phyloP scores from a whole-genome alignment of 805 yeast genomes.

The Limtongia smithiae region DNA sequence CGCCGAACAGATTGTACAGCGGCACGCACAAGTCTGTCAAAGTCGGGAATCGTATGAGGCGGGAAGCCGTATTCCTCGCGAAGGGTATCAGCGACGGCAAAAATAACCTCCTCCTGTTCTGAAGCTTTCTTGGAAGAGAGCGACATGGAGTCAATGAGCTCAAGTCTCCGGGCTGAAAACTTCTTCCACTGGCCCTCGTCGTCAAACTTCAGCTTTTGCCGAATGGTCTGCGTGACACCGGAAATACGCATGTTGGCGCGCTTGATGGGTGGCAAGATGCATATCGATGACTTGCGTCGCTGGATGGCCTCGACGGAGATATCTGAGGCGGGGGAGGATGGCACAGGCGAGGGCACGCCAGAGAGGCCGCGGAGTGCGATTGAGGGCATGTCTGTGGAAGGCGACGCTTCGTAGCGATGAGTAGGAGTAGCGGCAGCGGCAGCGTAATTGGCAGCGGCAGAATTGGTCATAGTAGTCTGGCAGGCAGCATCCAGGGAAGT shows the following conservation, averaged over 20 bases:
- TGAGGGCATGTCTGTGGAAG: slow-evolving; percentile 2
- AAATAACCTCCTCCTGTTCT: slow-evolving; percentile 84
- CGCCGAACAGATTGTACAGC: slow-evolving; percentile 92
- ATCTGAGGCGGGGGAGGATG: not conserved
- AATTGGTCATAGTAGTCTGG: slow-evolving; percentile 4
- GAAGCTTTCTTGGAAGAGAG: slow-evolving; percentile 72
- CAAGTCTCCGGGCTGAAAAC: slow-evolving; percentile 85
- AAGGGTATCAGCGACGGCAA: slow-evolving; percentile 70
- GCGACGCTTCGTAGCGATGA: not conserved
- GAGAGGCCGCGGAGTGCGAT: slow-evolving; percentile 3
- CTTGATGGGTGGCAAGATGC: slow-evolving; percentile 24
- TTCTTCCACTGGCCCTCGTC: slow-evolving; percentile 86
- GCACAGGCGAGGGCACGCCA: slow-evolving; percentile 3
- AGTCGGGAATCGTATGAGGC: slow-evolving; percentile 57
- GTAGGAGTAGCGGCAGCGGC: slow-evolving; percentile 12
- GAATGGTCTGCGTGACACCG: slow-evolving; percentile 56
- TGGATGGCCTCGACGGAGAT: not conserved
- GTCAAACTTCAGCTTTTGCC: slow-evolving; percentile 63
- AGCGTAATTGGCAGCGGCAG: slow-evolving; percentile 6
- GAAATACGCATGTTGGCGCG: slow-evolving; percentile 19
- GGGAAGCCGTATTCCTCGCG: slow-evolving; percentile 76
- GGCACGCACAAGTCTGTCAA: slow-evolving; percentile 84
- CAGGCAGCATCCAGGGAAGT: too few relatives aligned
- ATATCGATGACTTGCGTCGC: slow-evolving; percentile 12
- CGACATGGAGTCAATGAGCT: slow-evolving; percentile 72